Evolutionary conservation across 2,329 filamentous ascomycete genomes (phyloP).

Genomic region (Ophiostoma fasciatum): DNA sequence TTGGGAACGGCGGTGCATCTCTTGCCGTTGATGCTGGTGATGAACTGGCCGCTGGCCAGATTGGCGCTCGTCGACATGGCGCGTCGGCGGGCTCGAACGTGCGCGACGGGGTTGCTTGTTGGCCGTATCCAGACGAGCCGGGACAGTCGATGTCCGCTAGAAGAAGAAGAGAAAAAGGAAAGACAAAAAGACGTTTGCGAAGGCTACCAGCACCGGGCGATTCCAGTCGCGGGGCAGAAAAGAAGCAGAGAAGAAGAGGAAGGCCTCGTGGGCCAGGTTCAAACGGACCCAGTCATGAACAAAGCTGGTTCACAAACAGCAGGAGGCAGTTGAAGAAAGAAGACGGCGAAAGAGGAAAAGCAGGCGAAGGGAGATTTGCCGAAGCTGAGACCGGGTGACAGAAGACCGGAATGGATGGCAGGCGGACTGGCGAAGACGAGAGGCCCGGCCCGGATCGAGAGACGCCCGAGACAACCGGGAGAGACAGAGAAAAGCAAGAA

Average conservation of each 20-base stretch:
- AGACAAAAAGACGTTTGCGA: neutral
- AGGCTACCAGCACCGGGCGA: constrained; percentile 22
- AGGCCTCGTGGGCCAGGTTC: constrained; percentile 26
- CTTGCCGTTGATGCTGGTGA: constrained; percentile 34
- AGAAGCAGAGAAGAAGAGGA: constrained; percentile 16
- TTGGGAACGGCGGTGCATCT: constrained; percentile 40
- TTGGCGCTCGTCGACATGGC: constrained; percentile 28
- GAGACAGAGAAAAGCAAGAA: no score
- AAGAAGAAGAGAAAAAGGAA: constrained; percentile 1
- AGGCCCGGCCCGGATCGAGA: no score
- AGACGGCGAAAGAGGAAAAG: neutral
- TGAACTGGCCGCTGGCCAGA: constrained; percentile 31
- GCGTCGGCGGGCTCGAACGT: no score
- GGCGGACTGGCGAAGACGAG: no score
- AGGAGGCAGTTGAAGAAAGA: constrained; percentile 11
- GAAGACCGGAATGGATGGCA: no score
- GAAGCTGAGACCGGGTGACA: no score
- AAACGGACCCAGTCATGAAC: constrained; percentile 25
- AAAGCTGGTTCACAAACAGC: constrained; percentile 13
- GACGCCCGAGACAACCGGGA: no score
- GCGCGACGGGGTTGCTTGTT: no score
- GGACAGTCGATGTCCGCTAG: constrained; percentile 2
- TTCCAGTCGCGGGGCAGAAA: constrained; percentile 25
- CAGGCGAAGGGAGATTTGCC: no score
- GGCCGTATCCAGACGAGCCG: constrained; percentile 11